Conservation (phyloP, 2,329 filamentous ascomycete genomes). For the Truncatella angustata region DNA sequence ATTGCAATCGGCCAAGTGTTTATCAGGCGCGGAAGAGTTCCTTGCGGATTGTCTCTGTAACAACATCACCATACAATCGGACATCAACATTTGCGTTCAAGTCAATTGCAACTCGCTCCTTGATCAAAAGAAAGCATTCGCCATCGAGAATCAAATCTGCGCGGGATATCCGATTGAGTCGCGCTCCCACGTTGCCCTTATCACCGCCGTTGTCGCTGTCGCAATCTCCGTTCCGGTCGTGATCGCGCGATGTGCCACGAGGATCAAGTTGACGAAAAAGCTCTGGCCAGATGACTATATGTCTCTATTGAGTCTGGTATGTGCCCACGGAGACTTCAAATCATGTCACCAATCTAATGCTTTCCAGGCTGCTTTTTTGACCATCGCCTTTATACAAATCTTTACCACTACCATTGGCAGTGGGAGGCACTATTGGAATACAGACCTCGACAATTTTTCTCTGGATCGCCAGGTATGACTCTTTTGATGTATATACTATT, state of each 20-base stretch:
- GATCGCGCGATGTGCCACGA: conserved; percentile 3
- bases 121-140: background rate
- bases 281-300: conserved; percentile 6
- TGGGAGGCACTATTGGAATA: conserved; percentile 7
- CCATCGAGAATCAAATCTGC: conserved; percentile 1
- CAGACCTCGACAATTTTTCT: background rate
- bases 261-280: conserved; percentile 6
- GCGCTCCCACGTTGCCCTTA: background rate
- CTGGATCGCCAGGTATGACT: background rate
- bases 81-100: conserved; percentile 5
- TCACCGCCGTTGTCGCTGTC: background rate
- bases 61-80: conserved; percentile 5
- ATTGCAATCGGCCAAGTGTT: background rate
- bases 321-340: background rate
- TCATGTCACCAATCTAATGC: background rate
- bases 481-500: background rate
- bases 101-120: background rate
- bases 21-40: background rate
- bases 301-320: conserved; percentile 3
- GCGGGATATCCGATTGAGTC: conserved; percentile 1
- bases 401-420: background rate
- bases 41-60: background rate
- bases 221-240: background rate
- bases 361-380: background rate
- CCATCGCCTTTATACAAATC: background rate